phyloP scores from a whole-genome alignment of 768 basidiomycete genomes.

The Russula griseocarnosa region DNA sequence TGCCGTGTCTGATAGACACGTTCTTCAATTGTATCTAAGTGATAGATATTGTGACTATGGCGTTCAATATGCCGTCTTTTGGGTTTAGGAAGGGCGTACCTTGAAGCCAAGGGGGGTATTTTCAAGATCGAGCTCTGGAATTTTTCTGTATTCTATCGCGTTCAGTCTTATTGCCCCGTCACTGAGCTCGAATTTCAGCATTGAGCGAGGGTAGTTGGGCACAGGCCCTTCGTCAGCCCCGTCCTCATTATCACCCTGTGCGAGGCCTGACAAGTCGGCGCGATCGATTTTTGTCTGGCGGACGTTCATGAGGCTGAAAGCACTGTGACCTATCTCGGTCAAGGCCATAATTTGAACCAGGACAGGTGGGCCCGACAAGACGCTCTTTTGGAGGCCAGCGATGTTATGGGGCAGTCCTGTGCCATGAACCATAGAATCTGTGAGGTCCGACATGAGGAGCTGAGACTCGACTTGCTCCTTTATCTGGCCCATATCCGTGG shows the following conservation, averaged over 20 bases:
- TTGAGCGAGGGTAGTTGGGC: conserved; percentile 77
- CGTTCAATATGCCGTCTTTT: background rate
- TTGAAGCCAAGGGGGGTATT: conserved; percentile 81
- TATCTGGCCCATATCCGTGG: conserved; percentile 48
- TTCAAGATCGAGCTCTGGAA: conserved; percentile 66
- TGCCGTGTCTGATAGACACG: conserved; percentile 61
- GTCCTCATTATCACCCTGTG: conserved; percentile 48
- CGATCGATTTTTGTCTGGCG: conserved; percentile 60
- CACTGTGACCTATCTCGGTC: conserved; percentile 83
- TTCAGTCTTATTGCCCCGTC: conserved; percentile 69
- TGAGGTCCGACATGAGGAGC: conserved; percentile 66
- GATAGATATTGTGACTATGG: background rate
- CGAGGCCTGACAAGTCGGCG: conserved; percentile 45
- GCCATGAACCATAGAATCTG: conserved; percentile 64
- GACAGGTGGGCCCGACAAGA: conserved; percentile 45
- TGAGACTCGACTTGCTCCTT: conserved; percentile 56
- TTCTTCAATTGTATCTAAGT: conserved; percentile 65
- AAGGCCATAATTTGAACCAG: conserved; percentile 73
- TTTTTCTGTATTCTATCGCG: conserved; percentile 72
- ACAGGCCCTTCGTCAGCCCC: conserved; percentile 68
- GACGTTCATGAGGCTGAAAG: conserved; percentile 71
- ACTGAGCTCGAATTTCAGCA: conserved; percentile 69
- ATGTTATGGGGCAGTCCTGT: conserved; percentile 61
- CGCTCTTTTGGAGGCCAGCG: conserved; percentile 37
- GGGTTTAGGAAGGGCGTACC: conserved; percentile 38